Conservation (phyloP, 1,284 basidiomycete species). For the Ustilago hordei region DNA sequence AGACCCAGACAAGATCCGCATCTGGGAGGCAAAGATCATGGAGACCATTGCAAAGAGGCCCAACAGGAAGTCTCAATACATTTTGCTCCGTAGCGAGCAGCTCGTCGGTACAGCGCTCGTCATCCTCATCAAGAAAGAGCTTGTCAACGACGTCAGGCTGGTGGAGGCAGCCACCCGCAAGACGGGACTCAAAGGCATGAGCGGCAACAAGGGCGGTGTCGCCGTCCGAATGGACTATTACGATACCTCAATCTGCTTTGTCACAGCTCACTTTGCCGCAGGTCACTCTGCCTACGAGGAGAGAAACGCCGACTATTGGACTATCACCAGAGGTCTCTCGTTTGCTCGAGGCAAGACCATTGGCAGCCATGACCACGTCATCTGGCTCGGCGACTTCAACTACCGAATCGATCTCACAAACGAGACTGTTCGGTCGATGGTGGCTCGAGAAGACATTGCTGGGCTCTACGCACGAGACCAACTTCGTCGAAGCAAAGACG, state of each 20-base stretch:
- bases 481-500: constrained; percentile 44
- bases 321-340: constrained; percentile 83
- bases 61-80: constrained; percentile 79
- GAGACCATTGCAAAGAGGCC: constrained; percentile 80
- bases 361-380: constrained; percentile 83
- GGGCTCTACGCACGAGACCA: constrained; percentile 80
- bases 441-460: constrained; percentile 76
- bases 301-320: constrained; percentile 90
- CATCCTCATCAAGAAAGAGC: constrained; percentile 81
- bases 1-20: constrained; percentile 83
- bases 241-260: constrained; percentile 91
- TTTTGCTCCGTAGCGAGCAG: constrained; percentile 91
- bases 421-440: constrained; percentile 76
- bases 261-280: constrained; percentile 95
- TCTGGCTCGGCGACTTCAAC: constrained; percentile 95
- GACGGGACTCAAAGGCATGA: constrained; percentile 96
- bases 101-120: constrained; percentile 94
- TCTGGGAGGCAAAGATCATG: constrained; percentile 86
- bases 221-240: constrained; percentile 90
- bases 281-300: constrained; percentile 90
- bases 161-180: constrained; percentile 94
- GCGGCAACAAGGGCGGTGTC: constrained; percentile 90
- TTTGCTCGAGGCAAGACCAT: constrained; percentile 91
- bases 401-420: constrained; percentile 91
- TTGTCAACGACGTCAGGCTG: constrained; percentile 83